A percentile compares a stretch with the other conserved stretches of the same genome.
Conservation (phyloP, 176 grass and related monocot species). For the Tuctoria greenei region DNA sequence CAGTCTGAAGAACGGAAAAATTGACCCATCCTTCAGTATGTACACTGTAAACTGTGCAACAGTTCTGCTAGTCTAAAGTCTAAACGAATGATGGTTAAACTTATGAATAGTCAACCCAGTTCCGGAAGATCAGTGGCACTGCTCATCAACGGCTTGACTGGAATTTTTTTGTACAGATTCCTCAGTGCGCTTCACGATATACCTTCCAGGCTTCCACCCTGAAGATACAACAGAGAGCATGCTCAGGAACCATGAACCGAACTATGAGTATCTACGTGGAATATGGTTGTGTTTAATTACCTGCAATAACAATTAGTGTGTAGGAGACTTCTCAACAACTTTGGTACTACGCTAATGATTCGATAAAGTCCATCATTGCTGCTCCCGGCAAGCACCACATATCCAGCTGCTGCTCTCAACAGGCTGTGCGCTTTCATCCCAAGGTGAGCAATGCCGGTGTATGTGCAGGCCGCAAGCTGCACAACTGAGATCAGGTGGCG, state of each 20-base stretch:
- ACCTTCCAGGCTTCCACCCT: slow-evolving; percentile 12
- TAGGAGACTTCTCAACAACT: not conserved
- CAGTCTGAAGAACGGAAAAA: too few species aligned
- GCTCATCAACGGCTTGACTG: not conserved
- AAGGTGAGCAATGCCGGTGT: slow-evolving; percentile 66
- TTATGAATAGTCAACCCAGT: slow-evolving; percentile 31
- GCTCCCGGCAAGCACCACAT: slow-evolving; percentile 67
- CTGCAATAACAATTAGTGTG: slow-evolving; percentile 8
- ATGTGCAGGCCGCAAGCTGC: slow-evolving; percentile 53
- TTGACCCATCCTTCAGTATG: slow-evolving; percentile 40
- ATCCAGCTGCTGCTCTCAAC: slow-evolving; percentile 46
- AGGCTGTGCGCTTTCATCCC: slow-evolving; percentile 43
- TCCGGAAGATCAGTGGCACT: not conserved
- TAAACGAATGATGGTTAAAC: not conserved
- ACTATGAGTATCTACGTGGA: not conserved
- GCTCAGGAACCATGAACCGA: slow-evolving; percentile 10
- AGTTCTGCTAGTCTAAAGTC: not conserved
- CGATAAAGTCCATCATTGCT: slow-evolving; percentile 33
- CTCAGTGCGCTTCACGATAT: not conserved
- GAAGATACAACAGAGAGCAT: slow-evolving; percentile 24
- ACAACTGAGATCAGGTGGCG: slow-evolving; percentile 55
- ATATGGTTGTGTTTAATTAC: slow-evolving; percentile 22
- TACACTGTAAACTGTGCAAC: slow-evolving; percentile 30
- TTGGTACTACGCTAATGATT: slow-evolving; percentile 2
- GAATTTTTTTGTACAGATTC: not conserved